Evolutionary conservation across 164 flowering plant genomes (phyloP).

Genomic region (Malania oleifera): DNA sequence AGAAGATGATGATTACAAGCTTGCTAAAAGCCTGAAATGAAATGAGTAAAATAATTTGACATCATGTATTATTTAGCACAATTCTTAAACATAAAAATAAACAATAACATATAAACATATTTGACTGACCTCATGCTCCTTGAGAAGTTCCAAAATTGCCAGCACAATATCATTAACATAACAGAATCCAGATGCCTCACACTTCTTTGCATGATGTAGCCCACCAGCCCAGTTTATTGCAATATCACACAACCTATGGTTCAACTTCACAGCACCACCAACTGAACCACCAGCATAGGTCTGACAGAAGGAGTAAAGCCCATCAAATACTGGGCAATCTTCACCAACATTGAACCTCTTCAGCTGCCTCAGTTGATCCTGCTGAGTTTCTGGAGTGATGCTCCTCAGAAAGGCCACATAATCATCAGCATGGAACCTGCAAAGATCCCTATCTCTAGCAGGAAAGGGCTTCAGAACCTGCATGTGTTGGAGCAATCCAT

Average conservation of each 20-base stretch:
- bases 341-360: slow-evolving; percentile 7
- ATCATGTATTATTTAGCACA: background rate
- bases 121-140: background rate
- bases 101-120: no score
- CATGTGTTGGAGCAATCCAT: slow-evolving; percentile 8
- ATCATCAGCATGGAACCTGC: slow-evolving; percentile 8
- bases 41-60: background rate
- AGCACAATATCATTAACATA: slow-evolving; percentile 6
- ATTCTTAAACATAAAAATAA: no score
- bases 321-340: slow-evolving; percentile 9
- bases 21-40: no score
- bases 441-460: slow-evolving; percentile 6
- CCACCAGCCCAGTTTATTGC: slow-evolving; percentile 9
- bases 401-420: slow-evolving; percentile 3
- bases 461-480: slow-evolving; percentile 1
- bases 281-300: slow-evolving; percentile 6
- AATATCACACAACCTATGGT: slow-evolving; percentile 3
- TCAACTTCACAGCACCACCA: slow-evolving; percentile 6
- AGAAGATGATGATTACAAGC: no score
- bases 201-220: slow-evolving; percentile 5
- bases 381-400: slow-evolving; percentile 6
- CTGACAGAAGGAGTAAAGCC: slow-evolving; percentile 8
- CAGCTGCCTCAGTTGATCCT: slow-evolving; percentile 10
- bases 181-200: slow-evolving; percentile 9
- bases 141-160: slow-evolving; percentile 6